A percentile compares a stretch with the other conserved stretches of the same genome.
phyloP scores from a whole-genome alignment of 768 basidiomycete genomes.

The Sarcodon sp. region DNA sequence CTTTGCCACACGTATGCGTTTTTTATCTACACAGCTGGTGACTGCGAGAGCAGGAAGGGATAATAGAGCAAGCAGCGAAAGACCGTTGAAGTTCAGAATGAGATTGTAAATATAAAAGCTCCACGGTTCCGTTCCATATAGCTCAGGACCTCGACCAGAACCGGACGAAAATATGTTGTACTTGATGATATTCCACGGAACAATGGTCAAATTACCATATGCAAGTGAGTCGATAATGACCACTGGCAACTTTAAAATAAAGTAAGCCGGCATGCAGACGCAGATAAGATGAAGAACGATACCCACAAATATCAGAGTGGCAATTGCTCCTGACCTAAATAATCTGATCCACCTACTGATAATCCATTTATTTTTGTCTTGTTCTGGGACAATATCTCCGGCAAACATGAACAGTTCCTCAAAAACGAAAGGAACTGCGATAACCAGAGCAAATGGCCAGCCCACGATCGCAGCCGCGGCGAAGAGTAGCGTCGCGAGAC shows the following conservation, averaged over 20 bases:
- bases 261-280: background rate
- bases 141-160: slow-evolving; percentile 63
- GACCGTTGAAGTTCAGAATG: slow-evolving; percentile 86
- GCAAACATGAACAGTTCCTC: slow-evolving; percentile 81
- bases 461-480: slow-evolving; percentile 81
- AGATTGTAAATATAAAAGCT: slow-evolving; percentile 83
- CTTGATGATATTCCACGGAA: slow-evolving; percentile 85
- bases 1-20: slow-evolving; percentile 50
- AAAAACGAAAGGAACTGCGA: slow-evolving; percentile 79
- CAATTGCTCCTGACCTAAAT: slow-evolving; percentile 35
- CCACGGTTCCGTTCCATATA: slow-evolving; percentile 89
- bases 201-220: slow-evolving; percentile 68
- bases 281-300: background rate
- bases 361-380: slow-evolving; percentile 38
- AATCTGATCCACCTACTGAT: slow-evolving; percentile 48
- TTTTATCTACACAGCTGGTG: slow-evolving; percentile 64
- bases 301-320: slow-evolving; percentile 54
- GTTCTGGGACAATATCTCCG: slow-evolving; percentile 44
- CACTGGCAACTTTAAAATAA: slow-evolving; percentile 60
- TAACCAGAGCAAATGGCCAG: slow-evolving; percentile 91
- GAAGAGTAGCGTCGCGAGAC: slow-evolving; percentile 56
- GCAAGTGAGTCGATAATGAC: slow-evolving; percentile 73
- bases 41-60: slow-evolving; percentile 70
- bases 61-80: slow-evolving; percentile 67
- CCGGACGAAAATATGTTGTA: slow-evolving; percentile 87